A percentile compares a stretch with the other conserved stretches of the same genome.
These are phyloP conservation scores for Herpetomonas samuelpessoai DNA, from an alignment of 208 protist species.

Conservation along the genomic window DNA sequence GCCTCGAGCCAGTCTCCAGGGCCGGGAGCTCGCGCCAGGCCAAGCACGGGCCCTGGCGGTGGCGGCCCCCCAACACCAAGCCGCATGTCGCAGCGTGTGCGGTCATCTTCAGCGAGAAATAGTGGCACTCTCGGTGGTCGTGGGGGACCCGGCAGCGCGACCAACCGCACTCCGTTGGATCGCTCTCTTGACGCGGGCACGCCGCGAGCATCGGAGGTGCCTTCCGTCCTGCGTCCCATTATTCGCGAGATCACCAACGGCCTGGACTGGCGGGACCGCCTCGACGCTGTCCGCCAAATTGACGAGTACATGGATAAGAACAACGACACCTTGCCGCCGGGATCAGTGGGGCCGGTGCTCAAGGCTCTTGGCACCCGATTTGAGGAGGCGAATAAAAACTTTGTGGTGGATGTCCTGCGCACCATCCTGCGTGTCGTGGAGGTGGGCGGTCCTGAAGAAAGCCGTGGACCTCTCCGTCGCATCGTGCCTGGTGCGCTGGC, in stretches of 20 bases:
- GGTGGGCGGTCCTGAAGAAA: conserved; percentile 40
- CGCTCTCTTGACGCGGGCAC: conserved; percentile 1
- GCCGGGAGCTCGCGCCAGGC: neutral
- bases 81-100: neutral
- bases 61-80: neutral
- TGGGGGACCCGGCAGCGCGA: neutral
- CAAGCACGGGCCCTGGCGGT: neutral
- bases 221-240: conserved; percentile 27
- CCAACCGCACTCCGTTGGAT: neutral
- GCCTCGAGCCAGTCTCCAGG: conserved; percentile 21
- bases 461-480: conserved; percentile 32
- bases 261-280: conserved; percentile 72
- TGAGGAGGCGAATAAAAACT: conserved; percentile 85
- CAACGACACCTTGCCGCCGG: conserved; percentile 34
- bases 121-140: conserved; percentile 3
- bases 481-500: conserved; percentile 60
- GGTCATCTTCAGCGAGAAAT: neutral
- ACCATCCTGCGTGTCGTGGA: conserved; percentile 58
- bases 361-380: conserved; percentile 65
- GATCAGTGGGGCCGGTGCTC: conserved; percentile 39
- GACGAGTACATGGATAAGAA: conserved; percentile 48
- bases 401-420: conserved; percentile 84
- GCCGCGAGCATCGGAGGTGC: conserved; percentile 4
- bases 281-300: conserved; percentile 56
- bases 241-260: conserved; percentile 57